Evolutionary conservation across 805 yeast genomes (phyloP).

Genomic region (Cyberlindnera xylosilytica): DNA sequence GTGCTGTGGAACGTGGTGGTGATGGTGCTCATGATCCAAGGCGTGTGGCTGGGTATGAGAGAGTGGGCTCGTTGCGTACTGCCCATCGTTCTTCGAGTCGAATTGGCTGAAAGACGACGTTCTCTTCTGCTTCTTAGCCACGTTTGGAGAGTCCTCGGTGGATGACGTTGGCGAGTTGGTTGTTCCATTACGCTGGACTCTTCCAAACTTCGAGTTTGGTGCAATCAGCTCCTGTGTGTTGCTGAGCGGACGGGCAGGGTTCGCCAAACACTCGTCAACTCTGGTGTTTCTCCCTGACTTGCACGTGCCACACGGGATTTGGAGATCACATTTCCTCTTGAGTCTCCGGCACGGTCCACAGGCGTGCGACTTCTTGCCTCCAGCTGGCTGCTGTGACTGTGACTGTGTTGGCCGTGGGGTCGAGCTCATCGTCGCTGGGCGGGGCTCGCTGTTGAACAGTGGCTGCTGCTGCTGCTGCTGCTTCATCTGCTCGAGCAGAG

Average conservation of each 20-base stretch:
- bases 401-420: neutral
- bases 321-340: conserved; percentile 27
- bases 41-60: conserved; percentile 4
- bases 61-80: conserved; percentile 2
- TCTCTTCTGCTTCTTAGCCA: conserved; percentile 6
- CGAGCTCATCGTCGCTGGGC: too few species aligned
- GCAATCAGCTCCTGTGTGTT: conserved; percentile 23
- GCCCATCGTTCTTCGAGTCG: conserved; percentile 7
- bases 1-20: conserved; percentile 4
- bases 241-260: conserved; percentile 26
- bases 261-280: conserved; percentile 25
- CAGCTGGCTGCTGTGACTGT: neutral
- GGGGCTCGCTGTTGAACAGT: too few species aligned
- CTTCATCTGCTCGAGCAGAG: conserved; percentile 3
- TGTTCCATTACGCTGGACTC: conserved; percentile 13
- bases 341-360: conserved; percentile 30
- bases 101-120: conserved; percentile 12
- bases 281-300: conserved; percentile 24
- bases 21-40: conserved; percentile 6
- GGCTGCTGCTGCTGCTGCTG: neutral
- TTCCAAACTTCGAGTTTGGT: conserved; percentile 24
- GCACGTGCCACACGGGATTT: conserved; percentile 28
- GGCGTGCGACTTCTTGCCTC: conserved; percentile 27
- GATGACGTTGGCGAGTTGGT: conserved; percentile 9
- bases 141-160: conserved; percentile 5